Base-by-base conservation (phyloP, 495 filamentous ascomycete genomes). In the Recurvomyces mirabilis region DNA sequence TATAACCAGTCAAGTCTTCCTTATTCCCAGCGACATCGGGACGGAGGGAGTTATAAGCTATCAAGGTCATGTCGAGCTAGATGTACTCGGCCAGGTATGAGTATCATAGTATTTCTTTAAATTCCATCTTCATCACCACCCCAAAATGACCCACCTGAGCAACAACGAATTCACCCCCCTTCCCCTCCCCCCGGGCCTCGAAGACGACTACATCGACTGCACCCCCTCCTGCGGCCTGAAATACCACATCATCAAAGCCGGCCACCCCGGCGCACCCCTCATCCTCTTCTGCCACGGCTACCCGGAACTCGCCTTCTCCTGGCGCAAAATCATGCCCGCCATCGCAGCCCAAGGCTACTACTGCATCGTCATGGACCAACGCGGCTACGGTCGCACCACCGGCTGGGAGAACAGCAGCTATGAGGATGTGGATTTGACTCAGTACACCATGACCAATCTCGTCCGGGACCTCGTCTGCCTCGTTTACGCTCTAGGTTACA, bases 281-380 rank as follows among this genome's bases (percentile, higher is more conserved):
- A 60, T 84, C 23, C 58, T 82, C 15, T 72, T 79, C 47, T 67
- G 74, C 41, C 79, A 81, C 57, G 79, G 78, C 17, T 82, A 72
- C 50, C 78, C 79, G 6, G 78, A 83, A 52, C 67, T 82, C 15
- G 76, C 79, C 34, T 83, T 70, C 58, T 81, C 78, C 24, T 82
- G 78, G 78, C 75, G 78, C 42, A 73, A 77, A 33, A 58, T 81
- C 11, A 66, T 82, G 45, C 70, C 73, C 14, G 38, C 58, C 2
- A 58, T 84, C 18, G 73, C 78, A 9, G 57, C 49, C 4, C 63
- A 70, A 2, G 75, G 74, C 23, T 82, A 74, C 59, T 66, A 77
- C 58, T 75, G 75, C 41, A 71, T 82, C 4, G 78, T 79, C 2
- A 70, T 73, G 31, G 79, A 84, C 58, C 77, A 81, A 50, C 71